phyloP scores from a whole-genome alignment of 2,329 filamentous ascomycete genomes.

The Alternaria gansuensis region DNA sequence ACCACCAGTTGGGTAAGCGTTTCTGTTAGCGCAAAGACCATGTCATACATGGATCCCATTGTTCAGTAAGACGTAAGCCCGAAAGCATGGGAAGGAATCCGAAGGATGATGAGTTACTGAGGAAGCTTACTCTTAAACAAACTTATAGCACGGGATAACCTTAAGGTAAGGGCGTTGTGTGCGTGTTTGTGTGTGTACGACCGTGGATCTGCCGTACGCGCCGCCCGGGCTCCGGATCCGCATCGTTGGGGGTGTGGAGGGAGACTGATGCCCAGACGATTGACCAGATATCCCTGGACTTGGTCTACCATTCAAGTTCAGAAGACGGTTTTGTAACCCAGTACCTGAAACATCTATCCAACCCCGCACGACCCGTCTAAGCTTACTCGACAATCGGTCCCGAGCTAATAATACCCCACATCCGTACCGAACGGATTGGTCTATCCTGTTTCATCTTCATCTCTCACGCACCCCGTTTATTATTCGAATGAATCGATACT shows the following conservation, averaged over 20 bases:
- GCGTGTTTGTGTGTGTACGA: neutral
- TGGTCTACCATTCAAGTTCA: neutral
- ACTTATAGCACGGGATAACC: neutral
- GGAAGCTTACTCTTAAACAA: neutral
- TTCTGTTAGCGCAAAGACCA: slow-evolving; percentile 4
- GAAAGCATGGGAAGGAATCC: neutral
- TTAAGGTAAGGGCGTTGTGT: neutral
- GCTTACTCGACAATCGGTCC: slow-evolving; percentile 14
- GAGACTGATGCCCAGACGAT: neutral
- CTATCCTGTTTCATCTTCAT: neutral
- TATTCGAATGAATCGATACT: neutral
- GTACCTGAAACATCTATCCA: neutral
- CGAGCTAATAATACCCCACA: slow-evolving; percentile 2
- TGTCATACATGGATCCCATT: slow-evolving; percentile 1
- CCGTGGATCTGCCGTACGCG: neutral
- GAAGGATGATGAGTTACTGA: neutral
- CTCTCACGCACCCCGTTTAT: neutral
- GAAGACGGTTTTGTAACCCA: neutral
- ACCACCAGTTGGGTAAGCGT: neutral
- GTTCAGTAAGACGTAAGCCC: neutral
- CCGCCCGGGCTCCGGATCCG: neutral
- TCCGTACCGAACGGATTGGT: neutral
- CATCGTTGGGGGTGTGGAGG: neutral
- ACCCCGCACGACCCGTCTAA: slow-evolving; percentile 4
- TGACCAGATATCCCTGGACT: neutral